Evolutionary conservation across 441 rosid species (phyloP).

Genomic region (Pelargonium australe): DNA sequence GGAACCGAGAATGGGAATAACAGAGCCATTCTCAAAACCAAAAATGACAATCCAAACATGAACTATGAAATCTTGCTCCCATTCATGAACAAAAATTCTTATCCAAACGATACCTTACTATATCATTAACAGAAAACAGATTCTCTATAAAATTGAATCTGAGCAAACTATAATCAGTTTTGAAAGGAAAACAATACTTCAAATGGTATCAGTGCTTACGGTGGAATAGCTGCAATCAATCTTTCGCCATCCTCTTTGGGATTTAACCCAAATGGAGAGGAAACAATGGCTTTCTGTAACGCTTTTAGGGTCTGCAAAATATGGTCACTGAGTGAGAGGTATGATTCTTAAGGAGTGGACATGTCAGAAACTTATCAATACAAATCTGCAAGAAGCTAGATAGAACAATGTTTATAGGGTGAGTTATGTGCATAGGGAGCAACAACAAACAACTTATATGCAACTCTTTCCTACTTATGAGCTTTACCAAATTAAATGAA

Average conservation of each 20-base stretch:
- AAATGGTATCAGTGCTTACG: conserved; percentile 38
- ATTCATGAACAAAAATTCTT: no score
- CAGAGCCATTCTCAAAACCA: no score
- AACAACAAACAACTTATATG: neutral
- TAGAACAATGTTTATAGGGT: neutral
- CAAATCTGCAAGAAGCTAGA: neutral
- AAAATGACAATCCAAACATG: no score
- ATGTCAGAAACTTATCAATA: neutral
- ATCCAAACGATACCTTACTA: no score
- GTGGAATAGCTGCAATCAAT: conserved; percentile 72
- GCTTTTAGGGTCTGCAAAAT: conserved; percentile 62
- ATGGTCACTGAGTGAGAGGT: conserved; percentile 4
- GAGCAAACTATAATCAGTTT: neutral
- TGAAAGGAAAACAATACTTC: neutral
- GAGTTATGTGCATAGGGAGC: neutral
- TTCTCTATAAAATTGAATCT: neutral
- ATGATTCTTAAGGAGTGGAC: neutral
- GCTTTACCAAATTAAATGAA: neutral
- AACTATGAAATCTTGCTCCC: no score
- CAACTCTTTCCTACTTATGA: neutral
- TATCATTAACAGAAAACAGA: neutral
- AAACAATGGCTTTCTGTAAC: conserved; percentile 72
- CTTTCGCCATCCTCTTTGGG: conserved; percentile 77
- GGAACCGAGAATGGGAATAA: no score
- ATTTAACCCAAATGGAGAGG: conserved; percentile 84